Base-by-base conservation (phyloP, 2,329 filamentous ascomycete species). In the Lojkania enalia region DNA sequence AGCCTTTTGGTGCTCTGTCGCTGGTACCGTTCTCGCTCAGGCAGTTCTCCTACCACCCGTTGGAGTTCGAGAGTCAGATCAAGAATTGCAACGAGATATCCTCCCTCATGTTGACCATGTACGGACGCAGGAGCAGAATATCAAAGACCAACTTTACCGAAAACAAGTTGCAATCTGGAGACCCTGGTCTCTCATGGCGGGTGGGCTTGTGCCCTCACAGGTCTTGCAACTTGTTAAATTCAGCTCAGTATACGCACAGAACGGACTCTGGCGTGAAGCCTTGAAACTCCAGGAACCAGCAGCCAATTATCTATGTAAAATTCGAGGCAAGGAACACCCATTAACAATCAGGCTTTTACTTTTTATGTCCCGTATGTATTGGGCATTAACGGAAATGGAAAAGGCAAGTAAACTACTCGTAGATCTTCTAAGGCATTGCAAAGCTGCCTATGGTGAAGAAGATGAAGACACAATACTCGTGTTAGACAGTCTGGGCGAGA, bases 1-100 rank as follows among this genome's bases (percentile, higher is more conserved):
- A 48, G 57, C 52, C 13, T 25, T 67, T 15, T 69, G 64, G 61
- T 60, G 45, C 41, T 44, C 63, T 47, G 61, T 54, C 15, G 62
- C 66, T 7, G 37, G 42, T 9, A 62, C 44, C 2, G 52, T 54
- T 14, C 35, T 70, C 4, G 39, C 55, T 5, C 44, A 49, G 20
- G 55, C 42, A 31, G 59, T 70, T 27, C 35, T 61, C 3, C 41
- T 69, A 14, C 57, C 62, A 18, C 57, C 57, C 19, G 31, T 49
- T n/a, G 49, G 45, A 13, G 38, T 29, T 40, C 40, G 29, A 2
- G 46, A 46, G 16, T 23, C 20, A 18, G 56, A 64, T 18, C 54
- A 54, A 32, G 36, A 45, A 3, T 39, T 62, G 13, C 42, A 39
- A 5, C 46, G 49, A 18, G 35, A 56, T 14, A 30, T 67, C 2